phyloP scores from a whole-genome alignment of 2,329 filamentous ascomycete species.

The Sporothrix pallida region DNA sequence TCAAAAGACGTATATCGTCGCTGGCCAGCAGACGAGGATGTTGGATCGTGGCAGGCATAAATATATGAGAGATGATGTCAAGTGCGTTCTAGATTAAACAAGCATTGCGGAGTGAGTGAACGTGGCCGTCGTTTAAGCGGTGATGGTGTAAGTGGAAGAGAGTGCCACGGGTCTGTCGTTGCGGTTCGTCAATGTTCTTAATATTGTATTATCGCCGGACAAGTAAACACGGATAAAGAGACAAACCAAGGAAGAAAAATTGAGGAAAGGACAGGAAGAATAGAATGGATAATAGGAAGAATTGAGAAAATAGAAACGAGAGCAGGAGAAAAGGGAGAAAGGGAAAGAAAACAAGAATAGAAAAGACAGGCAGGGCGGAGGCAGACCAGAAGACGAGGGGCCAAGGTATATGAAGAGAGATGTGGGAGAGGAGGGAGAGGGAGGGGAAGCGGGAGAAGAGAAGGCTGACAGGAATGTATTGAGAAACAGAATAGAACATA shows the following conservation, averaged over 20 bases:
- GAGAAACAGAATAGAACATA: constrained; percentile 1
- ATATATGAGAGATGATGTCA: background rate
- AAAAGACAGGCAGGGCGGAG: background rate
- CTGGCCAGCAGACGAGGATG: constrained; percentile 24
- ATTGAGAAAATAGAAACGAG: background rate
- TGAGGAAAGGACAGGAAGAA: background rate
- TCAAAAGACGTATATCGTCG: background rate
- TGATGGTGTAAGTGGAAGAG: background rate
- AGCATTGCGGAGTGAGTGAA: background rate
- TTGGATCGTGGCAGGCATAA: background rate
- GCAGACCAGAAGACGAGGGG: background rate
- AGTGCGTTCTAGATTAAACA: background rate
- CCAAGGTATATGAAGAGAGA: background rate
- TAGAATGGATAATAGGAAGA: background rate
- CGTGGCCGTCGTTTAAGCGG: background rate
- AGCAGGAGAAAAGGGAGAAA: background rate
- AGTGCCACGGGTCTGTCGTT: background rate
- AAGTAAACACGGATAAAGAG: background rate
- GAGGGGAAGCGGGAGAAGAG: background rate
- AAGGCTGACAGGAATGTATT: background rate
- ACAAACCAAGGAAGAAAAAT: background rate
- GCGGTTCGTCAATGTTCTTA: background rate
- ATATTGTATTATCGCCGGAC: background rate
- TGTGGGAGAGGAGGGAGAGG: background rate
- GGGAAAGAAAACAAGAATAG: background rate